Conservation (phyloP, 169 alveolate species). For the Blepharisma undulans region DNA sequence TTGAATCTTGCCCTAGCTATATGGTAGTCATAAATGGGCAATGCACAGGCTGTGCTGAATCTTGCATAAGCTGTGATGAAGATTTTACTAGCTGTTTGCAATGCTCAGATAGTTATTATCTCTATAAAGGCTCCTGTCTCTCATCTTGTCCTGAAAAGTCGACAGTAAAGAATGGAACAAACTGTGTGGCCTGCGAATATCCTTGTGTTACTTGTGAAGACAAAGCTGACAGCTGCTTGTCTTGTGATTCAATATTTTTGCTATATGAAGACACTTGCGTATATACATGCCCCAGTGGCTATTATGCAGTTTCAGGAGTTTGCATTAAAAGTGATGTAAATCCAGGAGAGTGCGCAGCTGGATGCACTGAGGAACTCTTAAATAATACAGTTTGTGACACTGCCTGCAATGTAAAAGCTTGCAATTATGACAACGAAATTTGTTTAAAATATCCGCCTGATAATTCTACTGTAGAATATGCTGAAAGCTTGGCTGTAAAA, state of each 20-base stretch:
- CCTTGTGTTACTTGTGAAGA: neutral
- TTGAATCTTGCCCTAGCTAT: neutral
- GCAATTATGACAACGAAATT: constrained; percentile 19
- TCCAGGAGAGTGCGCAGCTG: constrained; percentile 4
- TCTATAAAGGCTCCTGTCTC: neutral
- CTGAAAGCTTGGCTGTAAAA: neutral
- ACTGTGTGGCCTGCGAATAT: neutral
- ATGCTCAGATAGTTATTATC: neutral
- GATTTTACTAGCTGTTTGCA: neutral
- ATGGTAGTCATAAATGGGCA: neutral
- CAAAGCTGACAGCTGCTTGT: neutral
- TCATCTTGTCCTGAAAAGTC: neutral
- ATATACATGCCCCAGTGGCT: constrained; percentile 15
- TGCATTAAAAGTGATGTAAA: neutral
- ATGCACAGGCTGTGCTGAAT: constrained; percentile 18
- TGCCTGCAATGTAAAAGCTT: constrained; percentile 11
- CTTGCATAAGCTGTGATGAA: neutral
- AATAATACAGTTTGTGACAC: constrained; percentile 18
- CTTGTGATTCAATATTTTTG: neutral
- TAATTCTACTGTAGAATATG: neutral
- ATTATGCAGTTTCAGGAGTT: neutral
- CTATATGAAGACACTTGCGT: constrained; percentile 17
- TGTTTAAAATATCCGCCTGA: neutral
- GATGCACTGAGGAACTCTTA: neutral
- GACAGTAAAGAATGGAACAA: neutral